Conservation (phyloP, 1,139 yeast genomes). For the Spathaspora sp. region DNA sequence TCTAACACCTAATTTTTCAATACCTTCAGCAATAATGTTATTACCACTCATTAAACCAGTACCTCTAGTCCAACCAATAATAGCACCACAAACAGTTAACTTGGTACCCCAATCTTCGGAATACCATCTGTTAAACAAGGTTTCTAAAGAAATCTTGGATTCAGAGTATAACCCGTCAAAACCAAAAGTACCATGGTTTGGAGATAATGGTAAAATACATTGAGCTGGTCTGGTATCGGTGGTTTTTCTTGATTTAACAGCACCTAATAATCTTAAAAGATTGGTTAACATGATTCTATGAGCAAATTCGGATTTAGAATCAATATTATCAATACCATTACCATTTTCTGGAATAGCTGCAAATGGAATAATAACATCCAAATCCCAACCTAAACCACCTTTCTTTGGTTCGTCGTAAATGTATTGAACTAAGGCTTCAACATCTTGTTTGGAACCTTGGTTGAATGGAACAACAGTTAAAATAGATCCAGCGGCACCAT, state of each 20-base stretch:
- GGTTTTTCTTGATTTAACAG: constrained; percentile 80
- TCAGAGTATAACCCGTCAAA: constrained; percentile 97
- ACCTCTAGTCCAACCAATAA: constrained; percentile 99
- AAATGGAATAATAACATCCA: constrained; percentile 93
- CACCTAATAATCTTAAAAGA: constrained; percentile 87
- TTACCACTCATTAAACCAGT: constrained; percentile 98
- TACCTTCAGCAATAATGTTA: constrained; percentile 96
- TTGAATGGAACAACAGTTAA: constrained; percentile 96
- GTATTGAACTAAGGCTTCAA: constrained; percentile 78
- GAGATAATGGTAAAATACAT: constrained; percentile 92
- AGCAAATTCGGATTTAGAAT: constrained; percentile 94
- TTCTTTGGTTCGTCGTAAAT: constrained; percentile 79
- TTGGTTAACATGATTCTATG: constrained; percentile 98
- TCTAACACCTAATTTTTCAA: constrained; percentile 93
- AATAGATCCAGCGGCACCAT: constrained; percentile 89
- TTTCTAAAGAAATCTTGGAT: constrained; percentile 92
- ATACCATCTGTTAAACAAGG: constrained; percentile 97
- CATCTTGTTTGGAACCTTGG: constrained; percentile 96
- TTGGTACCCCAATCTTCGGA: constrained; percentile 96
- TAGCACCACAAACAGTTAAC: constrained; percentile 95
- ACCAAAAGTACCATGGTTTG: constrained; percentile 98
- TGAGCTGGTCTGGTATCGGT: constrained; percentile 98
- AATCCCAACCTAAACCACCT: constrained; percentile 97
- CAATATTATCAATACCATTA: constrained; percentile 88
- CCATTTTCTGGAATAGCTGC: constrained; percentile 99